Evolutionary conservation across 1,284 basidiomycete species (phyloP), one percentile per base, ranked within the genome.

Genomic region (Irpex sp.): DNA sequence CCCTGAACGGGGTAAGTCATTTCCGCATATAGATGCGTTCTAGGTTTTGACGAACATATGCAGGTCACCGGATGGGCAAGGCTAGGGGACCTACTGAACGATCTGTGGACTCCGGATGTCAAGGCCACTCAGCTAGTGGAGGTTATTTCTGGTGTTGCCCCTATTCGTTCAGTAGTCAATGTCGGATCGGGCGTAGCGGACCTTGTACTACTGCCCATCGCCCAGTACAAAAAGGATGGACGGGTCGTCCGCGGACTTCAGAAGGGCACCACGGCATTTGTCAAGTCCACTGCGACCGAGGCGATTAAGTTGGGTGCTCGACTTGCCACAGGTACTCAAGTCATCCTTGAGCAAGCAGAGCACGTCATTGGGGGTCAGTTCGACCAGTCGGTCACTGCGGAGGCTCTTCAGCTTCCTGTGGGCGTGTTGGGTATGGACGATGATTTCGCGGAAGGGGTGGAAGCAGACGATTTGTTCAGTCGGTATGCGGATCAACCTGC

Each of bases 71-170:
- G 96, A 19, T 96, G 93, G 91, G 82, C 92, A 8, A 85, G 89
- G 47, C 81, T 99, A 37, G 95, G 94, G 65, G 92, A 96, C 69
- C 84, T 93, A 58, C 80, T 99, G 36, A 97, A 99, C 72, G 97
- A 98, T 72, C 82, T 98, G 38, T 99, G 97, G 97, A 98, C 97
- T 1, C 97, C 97, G 1, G 97, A 99, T 75, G 96, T 99, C 62
- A 98, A 98, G 76, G 95, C 97, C 1, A 98, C 97, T 31, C 97
- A 99, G 73, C 84, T 99, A 5, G 94, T 94, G 4, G 97, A 99
- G 69, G 94, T 99, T 56, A 92, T 99, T 55, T 96, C 96, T n/a
- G 97, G 97, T 2, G 93, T 99, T 1, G 86, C 96, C 2, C 97
- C 97, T 0, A 94, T 99, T 67, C 90, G 96, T 26, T 97, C 94